phyloP scores from a whole-genome alignment of 257 asterid genomes.

The Solanum pimpinellifolium region DNA sequence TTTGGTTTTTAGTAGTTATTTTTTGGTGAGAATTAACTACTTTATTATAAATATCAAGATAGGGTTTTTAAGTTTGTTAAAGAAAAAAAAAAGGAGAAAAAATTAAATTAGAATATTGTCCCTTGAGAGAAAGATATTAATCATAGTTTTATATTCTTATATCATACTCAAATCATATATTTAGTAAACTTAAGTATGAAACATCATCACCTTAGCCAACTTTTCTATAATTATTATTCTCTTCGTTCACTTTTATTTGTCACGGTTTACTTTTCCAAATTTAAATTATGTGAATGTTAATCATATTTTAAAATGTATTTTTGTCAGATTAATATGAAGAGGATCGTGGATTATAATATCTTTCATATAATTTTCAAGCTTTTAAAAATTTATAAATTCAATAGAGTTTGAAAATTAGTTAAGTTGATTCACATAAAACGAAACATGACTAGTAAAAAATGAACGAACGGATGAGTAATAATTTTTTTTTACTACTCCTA shows the following conservation, averaged over 20 bases:
- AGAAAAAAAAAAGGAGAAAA: background rate
- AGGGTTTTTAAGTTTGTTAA: background rate
- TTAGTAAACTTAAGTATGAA: background rate
- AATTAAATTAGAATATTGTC: background rate
- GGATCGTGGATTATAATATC: background rate
- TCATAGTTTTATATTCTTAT: background rate
- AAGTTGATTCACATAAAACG: too few relatives aligned
- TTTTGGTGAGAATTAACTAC: background rate
- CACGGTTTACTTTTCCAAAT: rapidly evolving
- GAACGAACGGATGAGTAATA: background rate
- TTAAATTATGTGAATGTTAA: background rate
- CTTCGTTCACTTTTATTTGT: background rate
- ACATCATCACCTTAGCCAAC: background rate
- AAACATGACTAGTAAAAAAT: background rate
- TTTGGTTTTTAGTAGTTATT: background rate
- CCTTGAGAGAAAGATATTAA: background rate
- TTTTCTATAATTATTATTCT: background rate
- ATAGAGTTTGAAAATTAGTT: background rate
- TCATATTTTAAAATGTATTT: background rate
- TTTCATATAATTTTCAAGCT: background rate
- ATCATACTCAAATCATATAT: background rate
- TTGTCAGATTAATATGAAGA: background rate
- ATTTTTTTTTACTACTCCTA: background rate
- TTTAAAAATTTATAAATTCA: background rate
- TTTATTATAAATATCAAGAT: background rate